Conservation (phyloP, 1,139 yeast species). For the Scheffersomyces insectosa region DNA sequence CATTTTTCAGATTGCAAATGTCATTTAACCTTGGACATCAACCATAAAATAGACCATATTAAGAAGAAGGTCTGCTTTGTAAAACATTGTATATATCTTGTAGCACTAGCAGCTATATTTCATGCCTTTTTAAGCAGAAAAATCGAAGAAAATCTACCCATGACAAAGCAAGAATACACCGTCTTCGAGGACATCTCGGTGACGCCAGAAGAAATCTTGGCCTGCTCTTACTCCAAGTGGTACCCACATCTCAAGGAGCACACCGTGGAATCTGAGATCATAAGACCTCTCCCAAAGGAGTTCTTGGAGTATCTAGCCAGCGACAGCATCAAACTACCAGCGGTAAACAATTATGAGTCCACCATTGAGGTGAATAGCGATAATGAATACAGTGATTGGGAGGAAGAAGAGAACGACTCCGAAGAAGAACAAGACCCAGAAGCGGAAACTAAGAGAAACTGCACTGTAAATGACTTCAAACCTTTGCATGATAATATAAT, state of each 20-base stretch:
- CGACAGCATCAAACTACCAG: slow-evolving; percentile 77
- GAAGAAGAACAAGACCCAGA: slow-evolving; percentile 25
- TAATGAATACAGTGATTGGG: slow-evolving; percentile 75
- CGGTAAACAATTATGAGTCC: slow-evolving; percentile 34
- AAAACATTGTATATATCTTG: background rate
- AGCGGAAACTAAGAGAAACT: slow-evolving; percentile 10
- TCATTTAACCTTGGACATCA: background rate
- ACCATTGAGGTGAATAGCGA: slow-evolving; percentile 46
- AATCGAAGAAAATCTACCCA: background rate
- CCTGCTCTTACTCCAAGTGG: slow-evolving; percentile 80
- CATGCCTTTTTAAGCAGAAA: background rate
- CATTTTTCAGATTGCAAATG: no score
- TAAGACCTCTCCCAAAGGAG: slow-evolving; percentile 63
- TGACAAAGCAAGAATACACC: slow-evolving; percentile 10
- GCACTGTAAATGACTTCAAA: slow-evolving; percentile 53
- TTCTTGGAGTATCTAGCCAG: slow-evolving; percentile 71
- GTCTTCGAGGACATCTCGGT: slow-evolving; percentile 40
- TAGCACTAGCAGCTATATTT: background rate
- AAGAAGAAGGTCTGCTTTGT: background rate
- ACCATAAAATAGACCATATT: background rate
- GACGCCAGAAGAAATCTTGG: slow-evolving; percentile 52
- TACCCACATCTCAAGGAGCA: slow-evolving; percentile 52
- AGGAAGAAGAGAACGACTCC: slow-evolving; percentile 38
- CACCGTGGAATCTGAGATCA: slow-evolving; percentile 53
- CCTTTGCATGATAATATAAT: slow-evolving; percentile 59